Evolutionary conservation across 805 yeast genomes (phyloP).

Genomic region (Wickerhamiella lipophila): DNA sequence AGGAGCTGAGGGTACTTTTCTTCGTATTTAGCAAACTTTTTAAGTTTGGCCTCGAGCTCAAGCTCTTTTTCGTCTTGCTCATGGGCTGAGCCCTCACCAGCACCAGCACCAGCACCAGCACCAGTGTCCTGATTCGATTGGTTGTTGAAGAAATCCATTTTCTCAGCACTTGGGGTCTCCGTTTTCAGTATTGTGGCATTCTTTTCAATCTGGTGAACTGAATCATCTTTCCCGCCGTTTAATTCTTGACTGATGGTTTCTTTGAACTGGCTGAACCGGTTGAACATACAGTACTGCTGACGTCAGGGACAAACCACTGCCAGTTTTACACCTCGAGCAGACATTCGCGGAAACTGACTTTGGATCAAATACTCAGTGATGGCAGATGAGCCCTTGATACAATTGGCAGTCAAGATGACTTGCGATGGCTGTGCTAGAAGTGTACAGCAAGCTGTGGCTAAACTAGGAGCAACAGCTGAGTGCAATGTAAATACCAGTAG

Average conservation of each 20-base stretch:
- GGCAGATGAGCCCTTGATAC: constrained; percentile 4
- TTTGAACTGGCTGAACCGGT: constrained; percentile 47
- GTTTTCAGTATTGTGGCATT: constrained; percentile 17
- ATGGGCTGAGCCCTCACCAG: background rate
- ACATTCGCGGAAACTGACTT: too few species aligned
- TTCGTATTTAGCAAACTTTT: constrained; percentile 46
- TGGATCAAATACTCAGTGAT: background rate
- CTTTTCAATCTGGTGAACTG: constrained; percentile 19
- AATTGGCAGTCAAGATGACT: constrained; percentile 71
- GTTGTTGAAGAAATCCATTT: constrained; percentile 15
- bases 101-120: constrained; percentile 8
- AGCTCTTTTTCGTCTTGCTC: constrained; percentile 7
- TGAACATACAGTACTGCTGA: constrained; percentile 34
- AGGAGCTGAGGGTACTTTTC: constrained; percentile 73
- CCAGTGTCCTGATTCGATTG: constrained; percentile 13
- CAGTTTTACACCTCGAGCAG: too few species aligned
- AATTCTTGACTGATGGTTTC: constrained; percentile 54
- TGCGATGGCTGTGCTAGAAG: constrained; percentile 60
- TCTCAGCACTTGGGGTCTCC: constrained; percentile 19
- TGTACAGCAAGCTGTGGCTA: constrained; percentile 41
- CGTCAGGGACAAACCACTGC: too few species aligned
- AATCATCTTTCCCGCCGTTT: constrained; percentile 14
- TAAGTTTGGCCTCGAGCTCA: constrained; percentile 18
- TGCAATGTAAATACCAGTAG: constrained; percentile 47
- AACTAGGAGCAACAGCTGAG: constrained; percentile 37